Evolutionary conservation across 208 protist genomes (phyloP), one percentile per base, ranked within the genome.

Genomic region (Chromosphaera perkinsii): DNA sequence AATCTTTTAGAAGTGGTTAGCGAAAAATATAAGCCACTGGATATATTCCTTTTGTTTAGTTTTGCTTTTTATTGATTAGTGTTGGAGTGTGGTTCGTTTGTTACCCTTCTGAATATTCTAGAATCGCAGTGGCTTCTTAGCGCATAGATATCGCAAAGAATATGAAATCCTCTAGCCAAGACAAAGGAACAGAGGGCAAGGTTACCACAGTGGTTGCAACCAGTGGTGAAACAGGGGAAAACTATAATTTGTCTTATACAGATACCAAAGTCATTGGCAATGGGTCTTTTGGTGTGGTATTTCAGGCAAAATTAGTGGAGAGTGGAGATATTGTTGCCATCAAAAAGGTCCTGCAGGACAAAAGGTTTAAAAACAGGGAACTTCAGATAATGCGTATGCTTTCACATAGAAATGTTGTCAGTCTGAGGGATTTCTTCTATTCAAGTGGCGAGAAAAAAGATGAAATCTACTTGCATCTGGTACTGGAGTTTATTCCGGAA

Each of bases 401-500:
- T 3, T 66, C 83, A 40, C 94, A 98, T 71, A 81, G 83, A 20
- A 93, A 96, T 76, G 85, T 99, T 35, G 92, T 98, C 4, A 59
- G 89, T 56, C 72, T 99, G 45, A 81, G 86, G 49, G 81, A 94
- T 71, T 91, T 82, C 69, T 99, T 97, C 75, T 92, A 92, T 68
- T 86, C 88, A 1, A 84, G 84, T 39, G 92, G 91, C 22, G 88
- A 91, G 29, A 91, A 95, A 81, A 79, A 64, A 43, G 20, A 37
- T 62, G 92, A 96, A 58, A 62, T 95, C 14, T 98, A 97, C 69
- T 81, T 99, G 3, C 95, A 98, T 81, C 79, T 99, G 20, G 95
- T 99, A 12, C 88, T 99, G 79, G 92, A 97, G 60, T 99, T 95
- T 81, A 75, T 99, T 0, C 96, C 96, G 1, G 82, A 94, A 36